Base-by-base conservation (phyloP, 495 filamentous ascomycete species). In the Penicillium taxi region DNA sequence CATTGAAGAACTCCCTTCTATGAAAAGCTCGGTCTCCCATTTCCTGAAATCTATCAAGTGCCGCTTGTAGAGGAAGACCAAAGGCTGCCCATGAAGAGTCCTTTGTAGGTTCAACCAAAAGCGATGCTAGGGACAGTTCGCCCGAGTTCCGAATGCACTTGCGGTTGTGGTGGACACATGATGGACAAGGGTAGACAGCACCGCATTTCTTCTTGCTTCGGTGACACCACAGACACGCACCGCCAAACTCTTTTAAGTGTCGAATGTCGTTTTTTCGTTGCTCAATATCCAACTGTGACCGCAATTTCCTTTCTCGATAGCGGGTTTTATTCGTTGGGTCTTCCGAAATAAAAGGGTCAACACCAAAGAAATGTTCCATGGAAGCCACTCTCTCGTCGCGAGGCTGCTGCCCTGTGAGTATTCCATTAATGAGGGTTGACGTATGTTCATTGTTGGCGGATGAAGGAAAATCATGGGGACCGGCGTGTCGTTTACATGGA, bases 131-230 rank as follows among this genome's bases (percentile, higher is more conserved):
- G n/a, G 27, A 30, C 17, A 45, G 32, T 7, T 41, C 20, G 17
- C 14, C 32, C 17, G 28, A 26, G 9, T 29, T 31, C 24, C 56
- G 48, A 36, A 55, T 39, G 37, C 58, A 62, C 9, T 36, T 18
- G 22, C 34, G 39, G 6, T 18, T 4, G 7, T 35, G 37, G 6
- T 27, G 9, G 8, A 7, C 9, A 36, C 58, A 62, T 6, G 20
- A 16, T 9, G 26, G 20, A 18, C 58, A 62, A 8, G 53, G 42
- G 14, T 21, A 27, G 5, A n/a, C 15, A 2, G 47, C 24, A 3
- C 32, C 44, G 26, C 58, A 62, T 29, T 36, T 48, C 29, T 59
- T 59, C 47, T 54, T 62, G 9, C 35, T 45, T 13, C 38, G 41
- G 9, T 50, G 41, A 20, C 58, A 62, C 12, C 39, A 47, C 4